Evolutionary conservation across 768 basidiomycete genomes (phyloP).

Genomic region (Xanthoconium purpureum): DNA sequence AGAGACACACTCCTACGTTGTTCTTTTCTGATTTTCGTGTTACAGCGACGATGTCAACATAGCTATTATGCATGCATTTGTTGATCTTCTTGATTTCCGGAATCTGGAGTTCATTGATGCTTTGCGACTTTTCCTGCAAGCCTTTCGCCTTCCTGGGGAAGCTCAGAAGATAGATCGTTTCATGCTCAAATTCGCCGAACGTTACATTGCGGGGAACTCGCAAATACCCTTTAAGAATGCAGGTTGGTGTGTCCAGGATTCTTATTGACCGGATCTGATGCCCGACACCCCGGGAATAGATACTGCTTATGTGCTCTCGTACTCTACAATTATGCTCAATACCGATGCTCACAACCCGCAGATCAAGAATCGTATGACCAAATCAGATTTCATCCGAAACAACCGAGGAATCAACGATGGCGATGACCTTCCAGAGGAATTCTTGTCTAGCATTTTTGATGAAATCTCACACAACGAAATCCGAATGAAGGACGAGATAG

Average conservation of each 20-base stretch:
- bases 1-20: not conserved
- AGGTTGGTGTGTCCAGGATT: conserved; percentile 46
- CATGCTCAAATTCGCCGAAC: conserved; percentile 98
- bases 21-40: conserved; percentile 4
- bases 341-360: conserved; percentile 97
- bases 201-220: conserved; percentile 87
- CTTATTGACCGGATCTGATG: conserved; percentile 7
- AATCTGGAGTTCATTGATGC: conserved; percentile 84
- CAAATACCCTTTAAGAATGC: conserved; percentile 91
- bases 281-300: conserved; percentile 43
- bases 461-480: conserved; percentile 93
- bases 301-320: conserved; percentile 91
- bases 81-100: conserved; percentile 86
- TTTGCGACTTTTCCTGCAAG: conserved; percentile 84
- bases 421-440: conserved; percentile 82
- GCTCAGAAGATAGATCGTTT: conserved; percentile 98
- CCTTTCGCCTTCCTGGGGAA: conserved; percentile 96
- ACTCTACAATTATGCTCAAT: conserved; percentile 93
- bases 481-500: conserved; percentile 97
- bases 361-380: conserved; percentile 92
- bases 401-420: conserved; percentile 96
- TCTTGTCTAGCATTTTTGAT: conserved; percentile 76
- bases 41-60: conserved; percentile 84
- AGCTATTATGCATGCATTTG: conserved; percentile 95
- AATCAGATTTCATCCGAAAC: conserved; percentile 87